These are phyloP conservation scores for Fusarium drepaniforme DNA, from an alignment of 2,329 filamentous ascomycete species.

Conservation along the genomic window DNA sequence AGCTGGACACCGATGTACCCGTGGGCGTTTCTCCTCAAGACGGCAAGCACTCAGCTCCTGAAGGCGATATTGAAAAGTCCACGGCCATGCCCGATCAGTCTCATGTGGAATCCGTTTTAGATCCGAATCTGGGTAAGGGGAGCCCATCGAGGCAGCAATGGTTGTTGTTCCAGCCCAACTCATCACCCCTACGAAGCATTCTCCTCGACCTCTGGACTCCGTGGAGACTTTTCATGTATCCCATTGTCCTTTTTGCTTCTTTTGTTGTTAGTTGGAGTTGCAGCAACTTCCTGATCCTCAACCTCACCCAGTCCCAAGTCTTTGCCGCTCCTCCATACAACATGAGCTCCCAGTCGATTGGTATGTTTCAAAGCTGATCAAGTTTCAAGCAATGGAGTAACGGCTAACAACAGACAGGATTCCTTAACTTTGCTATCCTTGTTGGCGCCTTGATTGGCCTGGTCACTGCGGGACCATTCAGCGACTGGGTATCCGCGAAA, in stretches of 20 bases:
- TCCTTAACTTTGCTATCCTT: slow-evolving; percentile 61
- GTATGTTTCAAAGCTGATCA: not conserved
- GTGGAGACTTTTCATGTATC: slow-evolving; percentile 9
- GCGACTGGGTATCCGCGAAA: slow-evolving; percentile 56
- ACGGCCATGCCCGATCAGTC: not conserved
- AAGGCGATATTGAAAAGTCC: not conserved
- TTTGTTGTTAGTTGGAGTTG: slow-evolving; percentile 22
- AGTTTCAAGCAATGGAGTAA: not conserved
- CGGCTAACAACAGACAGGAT: slow-evolving; percentile 46
- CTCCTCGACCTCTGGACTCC: not conserved
- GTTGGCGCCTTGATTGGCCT: slow-evolving; percentile 57
- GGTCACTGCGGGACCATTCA: slow-evolving; percentile 56
- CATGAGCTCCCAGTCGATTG: slow-evolving; percentile 15
- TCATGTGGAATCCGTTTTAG: not conserved
- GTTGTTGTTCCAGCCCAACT: not conserved
- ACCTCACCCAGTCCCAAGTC: slow-evolving; percentile 17
- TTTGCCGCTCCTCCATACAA: slow-evolving; percentile 25
- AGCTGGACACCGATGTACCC: not conserved
- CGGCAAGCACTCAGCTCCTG: not conserved
- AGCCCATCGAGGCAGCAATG: not conserved
- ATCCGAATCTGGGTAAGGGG: not conserved
- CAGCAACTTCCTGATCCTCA: slow-evolving; percentile 15
- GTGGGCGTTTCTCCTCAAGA: not conserved
- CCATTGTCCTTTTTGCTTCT: slow-evolving; percentile 20
- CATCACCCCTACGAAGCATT: not conserved